phyloP scores from a whole-genome alignment of 1,139 yeast genomes.

The Yamadazyma diospyri region DNA sequence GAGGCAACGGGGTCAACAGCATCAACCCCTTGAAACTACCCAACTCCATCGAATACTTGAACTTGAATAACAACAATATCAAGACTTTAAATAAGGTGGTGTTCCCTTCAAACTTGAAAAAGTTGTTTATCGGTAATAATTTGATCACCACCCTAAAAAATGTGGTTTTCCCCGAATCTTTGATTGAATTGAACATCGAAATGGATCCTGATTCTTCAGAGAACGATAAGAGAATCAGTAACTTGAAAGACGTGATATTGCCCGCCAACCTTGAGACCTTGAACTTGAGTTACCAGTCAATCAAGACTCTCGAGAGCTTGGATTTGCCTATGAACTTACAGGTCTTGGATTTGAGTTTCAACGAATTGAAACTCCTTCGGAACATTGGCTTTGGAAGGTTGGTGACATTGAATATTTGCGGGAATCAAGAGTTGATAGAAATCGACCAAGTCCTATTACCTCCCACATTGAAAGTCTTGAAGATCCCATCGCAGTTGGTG shows the following conservation, averaged over 20 bases:
- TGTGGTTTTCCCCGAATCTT: slow-evolving; percentile 36
- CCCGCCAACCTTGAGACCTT: slow-evolving; percentile 36
- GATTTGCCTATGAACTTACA: slow-evolving; percentile 37
- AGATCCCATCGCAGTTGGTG: slow-evolving; percentile 35
- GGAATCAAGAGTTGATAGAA: slow-evolving; percentile 39
- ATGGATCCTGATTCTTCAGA: slow-evolving; percentile 43
- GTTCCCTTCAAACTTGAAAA: slow-evolving; percentile 34
- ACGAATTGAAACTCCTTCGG: slow-evolving; percentile 37
- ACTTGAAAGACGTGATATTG: slow-evolving; percentile 40
- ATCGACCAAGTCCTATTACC: slow-evolving; percentile 40
- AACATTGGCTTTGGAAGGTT: slow-evolving; percentile 38
- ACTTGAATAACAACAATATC: slow-evolving; percentile 40
- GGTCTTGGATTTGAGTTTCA: slow-evolving; percentile 35
- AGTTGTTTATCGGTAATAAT: slow-evolving; percentile 42
- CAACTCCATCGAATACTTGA: slow-evolving; percentile 34
- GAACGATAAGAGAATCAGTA: slow-evolving; percentile 41
- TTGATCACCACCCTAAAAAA: slow-evolving; percentile 44
- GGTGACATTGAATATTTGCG: slow-evolving; percentile 37
- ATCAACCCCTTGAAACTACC: slow-evolving; percentile 46
- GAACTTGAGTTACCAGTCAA: slow-evolving; percentile 40
- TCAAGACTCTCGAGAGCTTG: slow-evolving; percentile 35
- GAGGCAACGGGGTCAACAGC: slow-evolving; percentile 45
- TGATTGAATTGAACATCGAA: slow-evolving; percentile 40
- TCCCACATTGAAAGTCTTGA: slow-evolving; percentile 33
- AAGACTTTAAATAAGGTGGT: slow-evolving; percentile 45